Base-by-base conservation (phyloP, 2,329 filamentous ascomycete species). In the Chaetoscypha palmicola region DNA sequence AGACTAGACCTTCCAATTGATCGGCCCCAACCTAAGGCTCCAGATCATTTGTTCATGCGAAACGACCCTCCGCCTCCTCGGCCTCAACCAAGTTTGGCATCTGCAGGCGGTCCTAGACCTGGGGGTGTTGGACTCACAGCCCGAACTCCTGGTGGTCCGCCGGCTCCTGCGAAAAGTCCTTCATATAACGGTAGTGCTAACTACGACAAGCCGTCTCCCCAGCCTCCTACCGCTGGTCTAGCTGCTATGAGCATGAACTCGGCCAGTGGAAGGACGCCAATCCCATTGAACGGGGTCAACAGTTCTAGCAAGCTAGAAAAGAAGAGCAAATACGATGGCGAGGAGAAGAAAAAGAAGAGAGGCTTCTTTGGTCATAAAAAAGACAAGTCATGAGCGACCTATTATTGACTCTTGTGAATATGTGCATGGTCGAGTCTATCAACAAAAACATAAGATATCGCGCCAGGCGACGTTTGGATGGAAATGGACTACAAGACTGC, bases 21-120 rank as follows among this genome's bases (percentile, higher is more conserved):
- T 49, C 74, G 81, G 30, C 87, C 88, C 2, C 81, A 82, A 58
- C 83, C 80, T n/a, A 81, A 83, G 49, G 86, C 90, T 1, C 92
- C 92, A 1, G 81, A 81, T 4, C 87, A 95, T 66, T 68, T 98
- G 8, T 92, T 92, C 55, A 88, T 94, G 64, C 77, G 80, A 3
- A 78, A 82, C 1, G 67, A 73, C 2, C 73, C 73, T 8, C 71
- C 71, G 7, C 71, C 71, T 5, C 71, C 71, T 12, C 66, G 65
- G 41, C 63, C 68, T 34, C 49, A 55, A 20, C 50, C 63, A 47
- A 16, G 51, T 49, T 12, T 40, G 12, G 16, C 30, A 17, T 59
- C 58, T 41, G 38, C 52, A 26, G 24, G 43, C 12, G 16, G 35
- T 38, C n/a, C 50, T 30, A 38, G 48, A 44, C 38, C 42, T 11